Conservation (phyloP, 106 monocot genomes). For the Vanilla planifolia region DNA sequence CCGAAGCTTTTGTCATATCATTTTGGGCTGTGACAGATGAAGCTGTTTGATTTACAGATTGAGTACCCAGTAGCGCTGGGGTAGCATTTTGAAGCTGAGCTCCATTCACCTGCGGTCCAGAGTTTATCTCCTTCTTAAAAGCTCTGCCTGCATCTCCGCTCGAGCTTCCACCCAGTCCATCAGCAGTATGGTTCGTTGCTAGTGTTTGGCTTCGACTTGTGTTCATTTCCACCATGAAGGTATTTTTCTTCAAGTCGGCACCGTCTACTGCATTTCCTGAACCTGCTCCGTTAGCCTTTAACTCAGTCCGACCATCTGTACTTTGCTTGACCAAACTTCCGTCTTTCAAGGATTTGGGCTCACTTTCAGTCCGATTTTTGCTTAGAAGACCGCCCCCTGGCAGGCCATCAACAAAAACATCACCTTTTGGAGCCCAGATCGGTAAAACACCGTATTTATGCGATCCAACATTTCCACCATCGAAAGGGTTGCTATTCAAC, state of each 20-base stretch:
- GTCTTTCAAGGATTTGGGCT: not conserved
- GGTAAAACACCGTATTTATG: not conserved
- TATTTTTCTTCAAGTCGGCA: slow-evolving; percentile 6
- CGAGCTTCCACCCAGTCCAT: not conserved
- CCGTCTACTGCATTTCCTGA: too few species aligned
- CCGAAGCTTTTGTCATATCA: too few species aligned
- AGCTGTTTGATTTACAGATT: not conserved
- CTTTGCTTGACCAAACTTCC: slow-evolving; percentile 1
- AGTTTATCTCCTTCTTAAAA: not conserved
- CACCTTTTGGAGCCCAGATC: not conserved
- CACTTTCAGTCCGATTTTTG: slow-evolving; percentile 6
- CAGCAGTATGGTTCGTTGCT: not conserved
- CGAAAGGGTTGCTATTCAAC: not conserved
- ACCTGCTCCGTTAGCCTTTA: too few species aligned
- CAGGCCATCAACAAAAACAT: not conserved
- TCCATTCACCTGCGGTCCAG: not conserved
- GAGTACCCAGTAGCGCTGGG: not conserved
- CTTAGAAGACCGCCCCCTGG: not conserved
- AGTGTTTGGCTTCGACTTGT: not conserved
- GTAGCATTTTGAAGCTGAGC: not conserved
- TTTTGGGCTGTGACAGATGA: too few species aligned
- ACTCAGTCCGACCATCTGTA: not conserved
- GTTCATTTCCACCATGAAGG: not conserved
- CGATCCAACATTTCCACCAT: slow-evolving; percentile 10
- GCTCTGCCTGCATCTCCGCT: not conserved